phyloP scores from a whole-genome alignment of 257 asterid genomes.

The Galeopsis tetrahit region DNA sequence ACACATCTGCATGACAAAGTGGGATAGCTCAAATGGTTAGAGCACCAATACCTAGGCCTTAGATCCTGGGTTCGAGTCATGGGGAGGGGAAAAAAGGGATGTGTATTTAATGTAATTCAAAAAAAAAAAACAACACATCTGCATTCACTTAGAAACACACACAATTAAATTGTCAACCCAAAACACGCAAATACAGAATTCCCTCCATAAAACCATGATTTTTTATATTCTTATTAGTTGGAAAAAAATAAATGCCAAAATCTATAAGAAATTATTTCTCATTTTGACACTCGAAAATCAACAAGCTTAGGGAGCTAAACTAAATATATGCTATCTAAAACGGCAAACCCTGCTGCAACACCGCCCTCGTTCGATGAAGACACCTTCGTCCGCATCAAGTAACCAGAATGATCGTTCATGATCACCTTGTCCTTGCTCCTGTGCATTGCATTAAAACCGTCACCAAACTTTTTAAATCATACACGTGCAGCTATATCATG shows the following conservation, averaged over 20 bases:
- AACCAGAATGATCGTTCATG: slow-evolving; percentile 66
- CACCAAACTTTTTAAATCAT: neutral
- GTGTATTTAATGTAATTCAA: no score
- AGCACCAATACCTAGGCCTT: no score
- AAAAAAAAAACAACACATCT: no score
- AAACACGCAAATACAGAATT: neutral
- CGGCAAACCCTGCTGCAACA: slow-evolving; percentile 95
- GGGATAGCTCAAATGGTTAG: no score
- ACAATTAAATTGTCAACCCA: neutral
- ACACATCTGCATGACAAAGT: no score
- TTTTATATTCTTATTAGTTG: neutral
- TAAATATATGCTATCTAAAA: slow-evolving; percentile 86
- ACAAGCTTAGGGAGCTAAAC: slow-evolving; percentile 45
- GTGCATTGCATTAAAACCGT: slow-evolving; percentile 25
- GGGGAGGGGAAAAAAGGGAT: no score
- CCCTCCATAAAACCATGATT: slow-evolving; percentile 2
- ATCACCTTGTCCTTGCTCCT: slow-evolving; percentile 67
- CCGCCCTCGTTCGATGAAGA: slow-evolving; percentile 97
- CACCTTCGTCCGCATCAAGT: slow-evolving; percentile 95
- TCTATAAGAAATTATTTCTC: neutral
- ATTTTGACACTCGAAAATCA: neutral
- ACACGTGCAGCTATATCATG: neutral
- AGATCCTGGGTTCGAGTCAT: no score
- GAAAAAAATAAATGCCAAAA: neutral
- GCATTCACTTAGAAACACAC: no score